Conservation (phyloP, 2,329 filamentous ascomycete species). For the Trichoderma simmonsii region DNA sequence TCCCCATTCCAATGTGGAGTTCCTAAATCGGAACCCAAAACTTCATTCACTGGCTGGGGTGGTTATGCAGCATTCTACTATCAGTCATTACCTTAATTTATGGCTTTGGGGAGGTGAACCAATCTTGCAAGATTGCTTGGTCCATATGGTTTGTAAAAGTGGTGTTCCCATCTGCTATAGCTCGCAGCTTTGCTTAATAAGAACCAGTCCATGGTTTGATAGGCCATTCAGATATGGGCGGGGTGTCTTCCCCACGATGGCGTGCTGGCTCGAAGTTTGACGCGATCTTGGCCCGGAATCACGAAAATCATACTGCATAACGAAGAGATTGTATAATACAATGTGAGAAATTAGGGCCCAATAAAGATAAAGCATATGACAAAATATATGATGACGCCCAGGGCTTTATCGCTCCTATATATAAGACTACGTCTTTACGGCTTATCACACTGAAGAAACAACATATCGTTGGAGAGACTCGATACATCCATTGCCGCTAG, state of each 20-base stretch:
- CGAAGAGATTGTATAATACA: not conserved
- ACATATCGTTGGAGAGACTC: not conserved
- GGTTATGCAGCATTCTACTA: no score
- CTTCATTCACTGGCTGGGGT: no score
- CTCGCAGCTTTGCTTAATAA: not conserved
- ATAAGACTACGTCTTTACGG: not conserved
- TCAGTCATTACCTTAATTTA: no score
- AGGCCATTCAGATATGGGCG: not conserved
- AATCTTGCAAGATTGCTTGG: no score
- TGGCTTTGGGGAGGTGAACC: no score
- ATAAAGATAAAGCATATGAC: not conserved
- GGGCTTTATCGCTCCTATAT: not conserved
- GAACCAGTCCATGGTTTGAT: not conserved
- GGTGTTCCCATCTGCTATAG: no score
- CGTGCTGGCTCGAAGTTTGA: slow-evolving; percentile 3
- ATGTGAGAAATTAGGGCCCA: not conserved
- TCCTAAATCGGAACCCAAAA: no score
- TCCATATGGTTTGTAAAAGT: no score
- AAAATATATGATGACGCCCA: not conserved
- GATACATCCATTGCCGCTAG: not conserved
- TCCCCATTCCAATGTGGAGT: no score
- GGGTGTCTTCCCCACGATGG: slow-evolving; percentile 6
- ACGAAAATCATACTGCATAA: not conserved
- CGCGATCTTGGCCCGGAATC: not conserved
- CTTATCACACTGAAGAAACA: not conserved